phyloP scores from a whole-genome alignment of 2,329 filamentous ascomycete genomes.

The Fusarium ramigenum region DNA sequence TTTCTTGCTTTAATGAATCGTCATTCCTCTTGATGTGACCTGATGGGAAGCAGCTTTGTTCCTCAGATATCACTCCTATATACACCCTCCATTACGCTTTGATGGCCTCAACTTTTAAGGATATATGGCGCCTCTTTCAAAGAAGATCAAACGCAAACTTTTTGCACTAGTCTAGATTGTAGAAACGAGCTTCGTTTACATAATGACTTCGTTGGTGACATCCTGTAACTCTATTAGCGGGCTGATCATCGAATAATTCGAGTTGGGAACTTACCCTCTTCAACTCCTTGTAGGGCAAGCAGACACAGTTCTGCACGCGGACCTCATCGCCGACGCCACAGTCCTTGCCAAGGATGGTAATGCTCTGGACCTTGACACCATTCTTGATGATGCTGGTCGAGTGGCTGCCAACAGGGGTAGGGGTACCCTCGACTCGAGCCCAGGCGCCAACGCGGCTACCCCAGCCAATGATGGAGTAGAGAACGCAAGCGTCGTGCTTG shows the following conservation, averaged over 20 bases:
- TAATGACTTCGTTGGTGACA: slow-evolving; percentile 88
- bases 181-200: slow-evolving; percentile 63
- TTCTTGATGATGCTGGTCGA: slow-evolving; percentile 96
- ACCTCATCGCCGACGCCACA: slow-evolving; percentile 94
- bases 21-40: slow-evolving; percentile 4
- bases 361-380: slow-evolving; percentile 97
- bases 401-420: slow-evolving; percentile 86
- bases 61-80: slow-evolving; percentile 11
- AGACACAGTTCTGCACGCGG: slow-evolving; percentile 96
- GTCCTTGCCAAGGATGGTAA: slow-evolving; percentile 97
- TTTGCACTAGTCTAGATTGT: slow-evolving; percentile 26
- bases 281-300: slow-evolving; percentile 96
- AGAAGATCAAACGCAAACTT: slow-evolving; percentile 11
- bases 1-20: slow-evolving; percentile 7
- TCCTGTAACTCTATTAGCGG: slow-evolving; percentile 65
- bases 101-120: slow-evolving; percentile 6
- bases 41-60: slow-evolving; percentile 10
- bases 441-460: slow-evolving; percentile 95
- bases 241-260: not conserved
- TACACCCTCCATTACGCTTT: slow-evolving; percentile 34
- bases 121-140: slow-evolving; percentile 10
- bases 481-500: slow-evolving; percentile 94
- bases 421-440: slow-evolving; percentile 96
- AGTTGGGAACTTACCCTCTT: slow-evolving; percentile 75
- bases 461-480: slow-evolving; percentile 98